Base-by-base conservation (phyloP, 768 basidiomycete species). In the Amanita rubescens region DNA sequence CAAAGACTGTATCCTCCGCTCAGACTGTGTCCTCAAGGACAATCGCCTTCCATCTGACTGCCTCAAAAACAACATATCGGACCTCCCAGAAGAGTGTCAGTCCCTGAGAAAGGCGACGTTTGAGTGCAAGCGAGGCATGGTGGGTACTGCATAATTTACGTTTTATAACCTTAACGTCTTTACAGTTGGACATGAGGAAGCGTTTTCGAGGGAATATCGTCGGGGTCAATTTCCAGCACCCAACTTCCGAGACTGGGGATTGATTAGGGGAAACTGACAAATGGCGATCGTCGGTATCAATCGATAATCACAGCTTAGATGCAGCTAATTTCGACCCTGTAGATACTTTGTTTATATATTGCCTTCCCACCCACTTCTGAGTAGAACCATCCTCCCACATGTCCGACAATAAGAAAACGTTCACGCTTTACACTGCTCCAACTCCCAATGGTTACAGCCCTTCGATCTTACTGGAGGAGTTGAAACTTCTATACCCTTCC, bases 41-140 rank as follows among this genome's bases (percentile, higher is more conserved):
- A 81, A 85, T 2, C 69, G 74, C 51, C 73, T 88, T n/a, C 93
- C 93, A 6, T 92, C 90, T 0, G 87, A 90, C 30, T 95, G 93
- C 68, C 76, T 95, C 45, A 82, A 78, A 60, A 64, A 88, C 24
- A 88, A 94, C 67, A 71, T 68, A 20, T 72, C 84, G 51, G 85
- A 91, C 57, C 75, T 95, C 22, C 91, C 93, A 2, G 82, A 87
- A 59, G 77, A 86, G 60, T 95, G 93, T 65, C 80, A 82, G 64
- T 77, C 81, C 24, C 70, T 95, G 51, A 77, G 93, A 49, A 83
- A 81, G 67, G 89, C 90, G 10, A 84, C 87, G 0, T 93, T 88
- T 60, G 90, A 94, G 59, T 95, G 93, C 71, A 95, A 95, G 68
- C 77, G 90, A 55, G 89, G 85, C 39, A 87, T 91, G 88, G 90